Conservation (phyloP, 148 eudicot genomes). For the Chenopodium quinoa region DNA sequence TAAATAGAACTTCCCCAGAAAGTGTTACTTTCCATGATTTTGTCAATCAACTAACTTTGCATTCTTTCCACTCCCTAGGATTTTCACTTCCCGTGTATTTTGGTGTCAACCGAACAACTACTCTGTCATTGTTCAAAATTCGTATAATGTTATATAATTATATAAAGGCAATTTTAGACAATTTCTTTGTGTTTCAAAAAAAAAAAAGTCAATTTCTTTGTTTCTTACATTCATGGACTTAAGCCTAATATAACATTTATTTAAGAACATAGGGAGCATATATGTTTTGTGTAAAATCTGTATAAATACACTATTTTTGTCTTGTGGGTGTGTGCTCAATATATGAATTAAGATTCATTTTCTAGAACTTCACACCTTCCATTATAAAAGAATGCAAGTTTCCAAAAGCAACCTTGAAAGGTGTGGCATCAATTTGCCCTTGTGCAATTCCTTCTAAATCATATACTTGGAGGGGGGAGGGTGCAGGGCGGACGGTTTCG, state of each 20-base stretch:
- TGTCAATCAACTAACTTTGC: no score
- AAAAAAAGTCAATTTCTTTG: neutral
- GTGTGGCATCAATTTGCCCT: no score
- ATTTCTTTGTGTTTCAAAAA: neutral
- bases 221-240: neutral
- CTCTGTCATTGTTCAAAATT: neutral
- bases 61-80: no score
- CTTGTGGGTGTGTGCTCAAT: neutral
- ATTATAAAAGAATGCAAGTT: neutral
- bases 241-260: neutral
- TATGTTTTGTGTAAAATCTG: neutral
- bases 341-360: neutral
- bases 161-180: neutral
- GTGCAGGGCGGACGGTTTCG: no score
- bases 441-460: no score
- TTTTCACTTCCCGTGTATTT: no score
- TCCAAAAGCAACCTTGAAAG: neutral
- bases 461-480: no score
- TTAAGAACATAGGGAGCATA: neutral
- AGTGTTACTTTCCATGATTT: no score
- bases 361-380: neutral
- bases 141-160: no score
- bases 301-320: neutral
- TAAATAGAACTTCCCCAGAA: no score
- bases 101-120: no score